phyloP scores from a whole-genome alignment of 2,329 filamentous ascomycete species.

The Cadophora sp. region DNA sequence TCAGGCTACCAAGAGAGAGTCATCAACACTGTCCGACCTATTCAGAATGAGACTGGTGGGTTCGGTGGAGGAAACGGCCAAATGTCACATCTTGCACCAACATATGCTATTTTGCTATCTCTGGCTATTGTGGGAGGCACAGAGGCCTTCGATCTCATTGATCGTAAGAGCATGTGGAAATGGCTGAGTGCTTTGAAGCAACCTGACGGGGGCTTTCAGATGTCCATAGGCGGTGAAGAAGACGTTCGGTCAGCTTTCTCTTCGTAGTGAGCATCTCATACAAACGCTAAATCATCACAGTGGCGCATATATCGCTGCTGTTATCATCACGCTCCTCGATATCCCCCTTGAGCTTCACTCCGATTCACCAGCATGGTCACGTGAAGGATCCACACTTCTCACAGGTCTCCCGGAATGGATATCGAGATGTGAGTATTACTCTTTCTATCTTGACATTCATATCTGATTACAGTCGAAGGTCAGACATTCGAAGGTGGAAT shows the following conservation, averaged over 20 bases:
- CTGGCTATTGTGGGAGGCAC: slow-evolving; percentile 80
- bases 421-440: slow-evolving; percentile 70
- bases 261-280: neutral
- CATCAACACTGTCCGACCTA: slow-evolving; percentile 75
- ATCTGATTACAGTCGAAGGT: slow-evolving; percentile 53
- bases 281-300: slow-evolving; percentile 51
- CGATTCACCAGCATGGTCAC: slow-evolving; percentile 70
- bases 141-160: slow-evolving; percentile 75
- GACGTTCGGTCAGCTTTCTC: slow-evolving; percentile 75
- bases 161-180: slow-evolving; percentile 86
- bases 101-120: slow-evolving; percentile 83
- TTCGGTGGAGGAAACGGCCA: slow-evolving; percentile 96
- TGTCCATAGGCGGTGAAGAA: slow-evolving; percentile 86
- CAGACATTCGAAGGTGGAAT: slow-evolving; percentile 97
- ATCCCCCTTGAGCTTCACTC: slow-evolving; percentile 80
- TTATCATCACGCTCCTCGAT: slow-evolving; percentile 82
- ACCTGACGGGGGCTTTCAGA: slow-evolving; percentile 85
- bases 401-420: slow-evolving; percentile 82
- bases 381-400: slow-evolving; percentile 70
- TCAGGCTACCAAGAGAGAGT: slow-evolving; percentile 70
- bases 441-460: slow-evolving; percentile 1
- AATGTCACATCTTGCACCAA: slow-evolving; percentile 84
- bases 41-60: slow-evolving; percentile 84
- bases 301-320: slow-evolving; percentile 90
- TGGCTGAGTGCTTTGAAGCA: slow-evolving; percentile 91